A percentile compares a stretch with the other conserved stretches of the same genome.
Evolutionary conservation across 495 filamentous ascomycete species (phyloP).

Genomic region (Penicillium dipodomyicola): DNA sequence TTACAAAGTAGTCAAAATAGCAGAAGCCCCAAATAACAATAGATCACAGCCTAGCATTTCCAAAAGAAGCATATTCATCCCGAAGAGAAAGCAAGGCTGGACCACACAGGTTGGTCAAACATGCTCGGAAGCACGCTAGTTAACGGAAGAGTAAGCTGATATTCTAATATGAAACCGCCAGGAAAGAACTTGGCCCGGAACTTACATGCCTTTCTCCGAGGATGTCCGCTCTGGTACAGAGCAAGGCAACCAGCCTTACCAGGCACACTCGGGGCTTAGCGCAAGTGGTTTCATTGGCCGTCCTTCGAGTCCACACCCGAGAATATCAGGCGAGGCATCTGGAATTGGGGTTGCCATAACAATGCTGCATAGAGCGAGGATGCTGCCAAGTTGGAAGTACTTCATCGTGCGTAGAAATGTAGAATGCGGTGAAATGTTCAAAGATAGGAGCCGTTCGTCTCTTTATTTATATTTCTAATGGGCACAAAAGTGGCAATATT

Average conservation of each 20-base stretch:
- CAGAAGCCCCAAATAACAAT: neutral
- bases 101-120: neutral
- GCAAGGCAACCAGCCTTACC: neutral
- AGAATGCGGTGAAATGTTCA: neutral
- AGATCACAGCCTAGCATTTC: neutral
- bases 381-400: constrained; percentile 4
- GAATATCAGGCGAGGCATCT: neutral
- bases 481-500: neutral
- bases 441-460: neutral
- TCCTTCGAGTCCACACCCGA: neutral
- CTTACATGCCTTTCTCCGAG: neutral
- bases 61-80: neutral
- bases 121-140: neutral
- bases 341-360: neutral
- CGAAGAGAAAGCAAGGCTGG: neutral
- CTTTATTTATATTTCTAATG: neutral
- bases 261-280: neutral
- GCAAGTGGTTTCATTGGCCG: neutral
- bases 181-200: neutral
- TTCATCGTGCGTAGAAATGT: constrained; percentile 1
- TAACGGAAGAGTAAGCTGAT: neutral
- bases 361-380: constrained; percentile 2
- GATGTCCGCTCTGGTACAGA: neutral
- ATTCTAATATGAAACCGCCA: neutral
- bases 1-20: neutral